Conservation (phyloP, 1,284 basidiomycete species). For the Lentinula novae-zelandiae region DNA sequence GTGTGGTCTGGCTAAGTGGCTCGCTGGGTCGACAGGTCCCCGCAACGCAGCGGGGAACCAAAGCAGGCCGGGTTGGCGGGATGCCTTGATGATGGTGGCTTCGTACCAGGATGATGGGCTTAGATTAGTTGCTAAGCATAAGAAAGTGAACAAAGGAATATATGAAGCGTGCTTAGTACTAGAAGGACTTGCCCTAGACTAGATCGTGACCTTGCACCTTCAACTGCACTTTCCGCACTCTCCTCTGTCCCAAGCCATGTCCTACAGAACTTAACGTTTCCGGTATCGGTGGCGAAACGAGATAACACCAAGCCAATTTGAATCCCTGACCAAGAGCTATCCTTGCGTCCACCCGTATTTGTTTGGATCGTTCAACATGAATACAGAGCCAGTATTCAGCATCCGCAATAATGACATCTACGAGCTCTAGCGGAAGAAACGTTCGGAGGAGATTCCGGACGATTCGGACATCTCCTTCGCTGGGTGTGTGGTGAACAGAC, state of each 20-base stretch:
- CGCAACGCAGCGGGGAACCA: slow-evolving; percentile 1
- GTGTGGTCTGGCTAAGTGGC: background rate
- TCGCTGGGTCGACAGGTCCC: background rate
- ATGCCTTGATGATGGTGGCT: slow-evolving; percentile 22
- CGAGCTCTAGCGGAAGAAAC: slow-evolving; percentile 26
- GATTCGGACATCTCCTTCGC: slow-evolving; percentile 19
- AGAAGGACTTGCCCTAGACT: slow-evolving; percentile 26
- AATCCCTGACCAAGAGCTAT: slow-evolving; percentile 14
- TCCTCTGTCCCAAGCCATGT: background rate
- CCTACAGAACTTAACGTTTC: background rate
- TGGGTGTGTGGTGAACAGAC: slow-evolving; percentile 14
- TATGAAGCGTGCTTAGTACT: slow-evolving; percentile 6
- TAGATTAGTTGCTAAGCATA: slow-evolving; percentile 22
- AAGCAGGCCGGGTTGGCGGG: background rate
- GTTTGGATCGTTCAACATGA: background rate
- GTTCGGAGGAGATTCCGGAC: slow-evolving; percentile 18
- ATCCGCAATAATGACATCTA: slow-evolving; percentile 23
- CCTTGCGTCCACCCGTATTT: slow-evolving; percentile 1
- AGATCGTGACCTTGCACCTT: slow-evolving; percentile 27
- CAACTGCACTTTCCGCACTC: slow-evolving; percentile 23
- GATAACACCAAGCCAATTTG: slow-evolving; percentile 29
- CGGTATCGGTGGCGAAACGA: slow-evolving; percentile 28
- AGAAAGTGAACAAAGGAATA: background rate
- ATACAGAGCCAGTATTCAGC: slow-evolving; percentile 28
- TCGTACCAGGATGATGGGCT: slow-evolving; percentile 31